These are phyloP conservation scores for Tirmania nivea DNA, from an alignment of 495 filamentous ascomycete species.

Conservation along the genomic window DNA sequence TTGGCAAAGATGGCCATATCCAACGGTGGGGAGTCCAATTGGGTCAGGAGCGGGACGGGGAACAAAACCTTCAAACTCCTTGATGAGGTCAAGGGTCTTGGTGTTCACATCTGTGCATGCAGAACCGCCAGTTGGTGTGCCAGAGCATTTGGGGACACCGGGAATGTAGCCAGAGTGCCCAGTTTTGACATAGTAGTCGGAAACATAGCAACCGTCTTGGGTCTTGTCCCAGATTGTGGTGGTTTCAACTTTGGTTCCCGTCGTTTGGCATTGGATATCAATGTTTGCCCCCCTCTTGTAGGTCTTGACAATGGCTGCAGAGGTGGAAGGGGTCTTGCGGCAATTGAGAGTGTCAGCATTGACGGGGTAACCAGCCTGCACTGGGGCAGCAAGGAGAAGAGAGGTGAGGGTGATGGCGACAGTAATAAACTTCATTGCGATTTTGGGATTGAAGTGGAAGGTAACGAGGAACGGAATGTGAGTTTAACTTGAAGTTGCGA, in stretches of 20 bases:
- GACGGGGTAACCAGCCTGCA: background rate
- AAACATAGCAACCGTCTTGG: slow-evolving; percentile 13
- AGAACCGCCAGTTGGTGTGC: slow-evolving; percentile 6
- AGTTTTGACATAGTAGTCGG: slow-evolving; percentile 14
- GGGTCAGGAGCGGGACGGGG: slow-evolving; percentile 22
- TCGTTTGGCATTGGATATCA: slow-evolving; percentile 11
- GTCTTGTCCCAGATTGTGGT: slow-evolving; percentile 17
- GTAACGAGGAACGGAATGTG: no score
- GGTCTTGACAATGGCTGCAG: slow-evolving; percentile 2
- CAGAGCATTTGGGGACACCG: slow-evolving; percentile 4
- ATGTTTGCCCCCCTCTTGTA: slow-evolving; percentile 9
- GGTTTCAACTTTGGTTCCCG: slow-evolving; percentile 6
- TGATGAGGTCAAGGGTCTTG: slow-evolving; percentile 22
- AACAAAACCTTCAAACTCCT: slow-evolving; percentile 23
- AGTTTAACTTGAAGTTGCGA: no score
- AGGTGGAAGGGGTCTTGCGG: slow-evolving; percentile 7
- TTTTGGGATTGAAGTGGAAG: no score
- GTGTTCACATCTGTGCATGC: slow-evolving; percentile 21
- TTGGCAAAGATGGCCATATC: slow-evolving; percentile 31
- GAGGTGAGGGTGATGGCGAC: no score
- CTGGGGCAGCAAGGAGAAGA: no score
- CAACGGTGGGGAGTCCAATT: slow-evolving; percentile 28
- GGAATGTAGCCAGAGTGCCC: slow-evolving; percentile 5
- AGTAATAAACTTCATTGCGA: no score
- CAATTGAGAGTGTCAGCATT: slow-evolving; percentile 4